Evolutionary conservation across 176 grass and related monocot species (phyloP), one percentile per base, ranked within the genome.

Genomic region (barley (Hordeum vulgare)): DNA sequence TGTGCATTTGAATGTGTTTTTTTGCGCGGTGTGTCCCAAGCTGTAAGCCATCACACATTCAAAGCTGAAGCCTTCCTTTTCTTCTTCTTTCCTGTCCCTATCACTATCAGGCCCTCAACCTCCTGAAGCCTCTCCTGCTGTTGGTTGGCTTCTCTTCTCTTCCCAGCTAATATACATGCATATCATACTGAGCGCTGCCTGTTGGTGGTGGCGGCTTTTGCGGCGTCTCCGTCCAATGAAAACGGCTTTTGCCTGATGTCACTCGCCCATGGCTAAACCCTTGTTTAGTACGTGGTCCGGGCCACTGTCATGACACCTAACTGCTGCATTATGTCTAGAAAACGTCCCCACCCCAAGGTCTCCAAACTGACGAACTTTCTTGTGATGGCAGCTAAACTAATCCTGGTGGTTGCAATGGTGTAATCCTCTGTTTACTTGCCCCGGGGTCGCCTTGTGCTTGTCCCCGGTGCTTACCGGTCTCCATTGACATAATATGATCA

Each of bases 21-120:
- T 78, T 66, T 75, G 73, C 8, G 15, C 33, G 5, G 58, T 87
- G 58, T 81, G 59, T 51, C 31, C 31, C 61, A 83, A 84, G 69
- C 42, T 93, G 91, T 88, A 93, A 93, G 45, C 17, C 45, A 90
- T 80, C 75, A 88, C 82, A 85, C 81, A 75, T 66, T 80, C 73
- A 86, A 79, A 83, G 86, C 69, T 86, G 79, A 63, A 90, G 65
- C 37, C 41, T 90, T 86, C 28, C 24, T 86, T 13, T 24, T n/a
- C 12, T 54, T 54, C 7, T 2, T 58, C 61, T 58, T 67, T 8
- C 7, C 35, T 66, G 83, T 59, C 73, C 60, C 67, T 18, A 11
- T 77, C 73, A 42, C 66, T 23, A 24, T 77, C 68, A 26, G 4
- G 42, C 42, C 41, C 42, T 20, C 17, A 27, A 57, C 74, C 82